Evolutionary conservation across 2,329 filamentous ascomycete genomes (phyloP).

Genomic region (Colletotrichum sp.): DNA sequence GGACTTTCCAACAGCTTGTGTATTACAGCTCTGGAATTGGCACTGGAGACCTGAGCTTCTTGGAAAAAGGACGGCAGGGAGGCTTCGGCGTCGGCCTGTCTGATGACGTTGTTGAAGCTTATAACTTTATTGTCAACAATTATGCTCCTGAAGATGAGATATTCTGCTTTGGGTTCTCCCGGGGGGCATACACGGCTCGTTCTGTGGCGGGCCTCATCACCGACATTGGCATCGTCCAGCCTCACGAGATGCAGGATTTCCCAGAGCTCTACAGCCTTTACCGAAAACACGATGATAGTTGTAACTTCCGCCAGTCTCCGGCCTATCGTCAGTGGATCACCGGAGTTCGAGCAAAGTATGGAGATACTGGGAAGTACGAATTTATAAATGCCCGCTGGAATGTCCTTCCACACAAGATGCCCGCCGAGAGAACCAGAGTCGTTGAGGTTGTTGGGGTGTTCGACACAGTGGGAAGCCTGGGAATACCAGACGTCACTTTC

Average conservation of each 20-base stretch:
- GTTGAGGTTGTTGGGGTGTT: constrained; percentile 12
- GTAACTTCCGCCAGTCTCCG: not conserved
- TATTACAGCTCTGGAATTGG: not conserved
- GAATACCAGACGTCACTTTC: not conserved
- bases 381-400: not conserved
- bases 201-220: constrained; percentile 41
- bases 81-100: not conserved
- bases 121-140: constrained; percentile 43
- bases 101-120: constrained; percentile 31
- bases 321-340: not conserved
- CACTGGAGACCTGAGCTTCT: not conserved
- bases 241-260: constrained; percentile 20
- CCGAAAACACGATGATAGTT: not conserved
- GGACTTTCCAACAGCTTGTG: not conserved
- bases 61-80: not conserved
- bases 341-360: not conserved
- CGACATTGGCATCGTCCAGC: constrained; percentile 25
- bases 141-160: constrained; percentile 40
- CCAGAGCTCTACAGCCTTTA: not conserved
- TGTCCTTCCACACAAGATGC: not conserved
- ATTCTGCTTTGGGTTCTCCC: constrained; percentile 41
- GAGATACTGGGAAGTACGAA: not conserved
- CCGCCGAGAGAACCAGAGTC: not conserved
- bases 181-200: constrained; percentile 44
- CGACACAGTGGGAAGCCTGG: constrained; percentile 16